Base-by-base conservation (phyloP, 805 yeast species). In the Saturnispora gosingensis region DNA sequence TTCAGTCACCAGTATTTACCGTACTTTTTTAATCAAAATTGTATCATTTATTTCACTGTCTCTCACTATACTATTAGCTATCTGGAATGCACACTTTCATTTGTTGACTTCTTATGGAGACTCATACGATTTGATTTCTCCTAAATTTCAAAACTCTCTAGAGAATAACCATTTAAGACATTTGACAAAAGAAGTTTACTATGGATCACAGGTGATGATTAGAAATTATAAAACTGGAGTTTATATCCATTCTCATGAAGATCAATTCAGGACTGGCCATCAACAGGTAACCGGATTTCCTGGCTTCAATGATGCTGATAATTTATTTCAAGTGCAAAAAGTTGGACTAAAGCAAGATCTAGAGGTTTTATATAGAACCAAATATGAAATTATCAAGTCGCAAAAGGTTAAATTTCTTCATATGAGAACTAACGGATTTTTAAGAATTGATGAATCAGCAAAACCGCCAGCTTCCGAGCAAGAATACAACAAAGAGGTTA, bases 401-500 rank as follows among this genome's bases (percentile, higher is more conserved):
- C 81, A 76, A 52, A 63, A 72, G 13, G 69, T 91, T 20, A 74
- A 84, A 53, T 64, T 93, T n/a, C 80, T 78, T 70, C 98, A 93
- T 65, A 73, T 74, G 53, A 54, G 59, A 2, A 85, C 97, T 0
- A 78, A 82, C 15, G 80, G 80, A 55, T 78, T 85, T 45, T 67
- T 93, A 49, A 82, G 82, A 56, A 85, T 88, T 22, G 60, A 64
- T 47, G 81, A 75, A 56, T 85, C 86, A 54, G 60, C 48, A 4
- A 80, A 90, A 54, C 97, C 98, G 3, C 97, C 96, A 9, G 78
- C 89, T 27, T 78, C 91, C 9, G 96, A 88, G 62, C 93, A 88
- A 61, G 98, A 93, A 52, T 90, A 91, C 67, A 83, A 89, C 62
- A 78, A 76, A 56, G 96, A 89, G 66, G 95, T 89, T 1, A 77